Evolutionary conservation across 192 early-diverging fungal species (phyloP).

Genomic region (Backusella tarrabulga): DNA sequence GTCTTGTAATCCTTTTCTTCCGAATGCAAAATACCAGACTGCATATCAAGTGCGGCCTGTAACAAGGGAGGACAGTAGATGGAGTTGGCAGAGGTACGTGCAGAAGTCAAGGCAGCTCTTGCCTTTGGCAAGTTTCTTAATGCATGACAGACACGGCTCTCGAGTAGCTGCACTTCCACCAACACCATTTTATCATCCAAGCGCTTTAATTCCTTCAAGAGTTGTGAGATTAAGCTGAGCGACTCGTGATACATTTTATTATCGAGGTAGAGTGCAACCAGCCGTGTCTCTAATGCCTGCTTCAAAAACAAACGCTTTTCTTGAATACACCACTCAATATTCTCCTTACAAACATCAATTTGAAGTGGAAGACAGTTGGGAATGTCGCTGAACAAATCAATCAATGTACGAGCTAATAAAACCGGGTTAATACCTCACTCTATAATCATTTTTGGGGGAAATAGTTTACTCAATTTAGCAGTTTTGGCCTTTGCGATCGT

Average conservation of each 20-base stretch:
- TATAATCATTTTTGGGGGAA: neutral
- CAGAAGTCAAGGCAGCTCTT: constrained; percentile 93
- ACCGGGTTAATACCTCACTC: neutral
- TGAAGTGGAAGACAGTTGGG: constrained; percentile 85
- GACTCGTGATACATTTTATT: constrained; percentile 96
- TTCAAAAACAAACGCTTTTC: constrained; percentile 96
- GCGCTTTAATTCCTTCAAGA: constrained; percentile 97
- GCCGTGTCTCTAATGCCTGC: constrained; percentile 92
- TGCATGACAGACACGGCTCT: constrained; percentile 92
- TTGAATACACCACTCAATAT: constrained; percentile 86
- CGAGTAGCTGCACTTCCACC: constrained; percentile 95
- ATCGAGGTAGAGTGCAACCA: constrained; percentile 86
- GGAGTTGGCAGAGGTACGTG: constrained; percentile 94
- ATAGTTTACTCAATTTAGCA: constrained; percentile 79
- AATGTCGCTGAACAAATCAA: constrained; percentile 87
- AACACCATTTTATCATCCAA: constrained; percentile 98
- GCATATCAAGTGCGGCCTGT: constrained; percentile 95
- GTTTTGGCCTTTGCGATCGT: constrained; percentile 95
- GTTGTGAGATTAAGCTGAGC: constrained; percentile 71
- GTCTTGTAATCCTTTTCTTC: constrained; percentile 99
- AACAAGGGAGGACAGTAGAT: constrained; percentile 97
- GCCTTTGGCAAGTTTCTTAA: constrained; percentile 92
- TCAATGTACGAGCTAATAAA: constrained; percentile 68
- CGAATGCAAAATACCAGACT: constrained; percentile 95
- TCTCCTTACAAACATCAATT: constrained; percentile 91